Evolutionary conservation across 495 filamentous ascomycete species (phyloP).

Genomic region (Penicillium cinerascens): DNA sequence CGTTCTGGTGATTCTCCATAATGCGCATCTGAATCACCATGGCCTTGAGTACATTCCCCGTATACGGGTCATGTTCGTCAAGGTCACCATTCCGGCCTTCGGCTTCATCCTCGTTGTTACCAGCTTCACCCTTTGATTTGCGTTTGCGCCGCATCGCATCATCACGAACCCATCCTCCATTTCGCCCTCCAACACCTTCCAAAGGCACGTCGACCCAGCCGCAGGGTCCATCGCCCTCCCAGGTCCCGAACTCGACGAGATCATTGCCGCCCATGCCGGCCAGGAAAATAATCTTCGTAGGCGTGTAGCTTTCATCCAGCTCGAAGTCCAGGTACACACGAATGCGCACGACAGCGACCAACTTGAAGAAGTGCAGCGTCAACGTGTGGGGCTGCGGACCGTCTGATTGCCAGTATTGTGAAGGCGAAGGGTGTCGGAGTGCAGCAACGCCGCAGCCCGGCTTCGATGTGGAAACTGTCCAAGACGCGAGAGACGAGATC

Average conservation of each 20-base stretch:
- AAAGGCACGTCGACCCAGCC: slow-evolving; percentile 89
- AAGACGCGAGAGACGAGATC: slow-evolving; percentile 90
- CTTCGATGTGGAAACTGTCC: slow-evolving; percentile 87
- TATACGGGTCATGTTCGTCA: slow-evolving; percentile 37
- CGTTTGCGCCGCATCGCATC: slow-evolving; percentile 5
- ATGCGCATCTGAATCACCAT: slow-evolving; percentile 85
- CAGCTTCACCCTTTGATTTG: slow-evolving; percentile 4
- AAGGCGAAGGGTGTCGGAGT: slow-evolving; percentile 72
- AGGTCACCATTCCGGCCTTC: slow-evolving; percentile 4
- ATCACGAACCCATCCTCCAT: slow-evolving; percentile 35
- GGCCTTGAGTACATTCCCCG: slow-evolving; percentile 70
- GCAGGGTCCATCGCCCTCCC: slow-evolving; percentile 70
- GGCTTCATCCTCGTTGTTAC: slow-evolving; percentile 6
- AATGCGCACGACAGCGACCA: slow-evolving; percentile 78
- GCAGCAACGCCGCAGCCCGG: slow-evolving; percentile 86
- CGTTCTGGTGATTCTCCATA: slow-evolving; percentile 97
- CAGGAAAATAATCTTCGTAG: slow-evolving; percentile 80
- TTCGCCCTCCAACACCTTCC: slow-evolving; percentile 56
- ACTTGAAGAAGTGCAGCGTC: slow-evolving; percentile 91
- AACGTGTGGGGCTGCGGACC: slow-evolving; percentile 94
- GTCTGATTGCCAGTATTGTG: slow-evolving; percentile 94
- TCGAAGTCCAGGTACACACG: slow-evolving; percentile 88
- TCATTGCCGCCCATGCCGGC: slow-evolving; percentile 87
- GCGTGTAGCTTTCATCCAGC: slow-evolving; percentile 94
- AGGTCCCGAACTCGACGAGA: slow-evolving; percentile 73